Conservation (phyloP, 208 protist genomes). For the Leishmania lainsoni region DNA sequence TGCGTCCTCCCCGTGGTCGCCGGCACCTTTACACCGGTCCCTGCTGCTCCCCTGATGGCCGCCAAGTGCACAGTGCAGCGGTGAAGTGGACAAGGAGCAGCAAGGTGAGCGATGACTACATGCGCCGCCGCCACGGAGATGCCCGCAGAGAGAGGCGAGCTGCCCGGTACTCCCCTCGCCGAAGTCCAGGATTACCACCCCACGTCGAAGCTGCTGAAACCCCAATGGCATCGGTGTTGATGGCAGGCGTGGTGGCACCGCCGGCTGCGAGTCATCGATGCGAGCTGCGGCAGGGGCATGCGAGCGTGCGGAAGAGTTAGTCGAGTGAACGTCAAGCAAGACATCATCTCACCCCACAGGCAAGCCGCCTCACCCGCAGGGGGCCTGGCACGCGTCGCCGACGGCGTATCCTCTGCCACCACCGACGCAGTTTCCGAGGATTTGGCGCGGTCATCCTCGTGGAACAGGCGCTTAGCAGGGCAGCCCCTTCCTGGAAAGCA, state of each 20-base stretch:
- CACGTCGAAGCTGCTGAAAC: slow-evolving; percentile 28
- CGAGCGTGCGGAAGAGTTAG: background rate
- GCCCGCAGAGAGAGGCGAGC: slow-evolving; percentile 45
- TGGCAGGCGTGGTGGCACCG: background rate
- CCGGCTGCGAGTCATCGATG: background rate
- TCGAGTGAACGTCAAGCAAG: background rate
- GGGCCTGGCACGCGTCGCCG: background rate
- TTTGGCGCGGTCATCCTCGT: background rate
- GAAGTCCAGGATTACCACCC: slow-evolving; percentile 80
- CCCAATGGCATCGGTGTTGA: background rate
- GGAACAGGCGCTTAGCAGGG: background rate
- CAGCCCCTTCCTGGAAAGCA: slow-evolving; percentile 24
- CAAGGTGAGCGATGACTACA: background rate
- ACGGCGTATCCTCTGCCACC: background rate
- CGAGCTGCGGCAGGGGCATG: background rate
- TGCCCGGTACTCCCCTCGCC: slow-evolving; percentile 84
- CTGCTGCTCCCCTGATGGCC: background rate
- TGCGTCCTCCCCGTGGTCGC: background rate
- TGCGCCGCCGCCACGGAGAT: slow-evolving; percentile 17
- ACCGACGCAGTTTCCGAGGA: background rate
- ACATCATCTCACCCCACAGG: background rate
- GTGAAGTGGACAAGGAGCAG: background rate
- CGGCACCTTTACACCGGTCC: background rate
- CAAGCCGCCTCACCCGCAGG: background rate
- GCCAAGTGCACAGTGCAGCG: background rate